These are phyloP conservation scores for Allomyces javanicus DNA, from an alignment of 192 early-diverging fungal genomes.

Conservation along the genomic window DNA sequence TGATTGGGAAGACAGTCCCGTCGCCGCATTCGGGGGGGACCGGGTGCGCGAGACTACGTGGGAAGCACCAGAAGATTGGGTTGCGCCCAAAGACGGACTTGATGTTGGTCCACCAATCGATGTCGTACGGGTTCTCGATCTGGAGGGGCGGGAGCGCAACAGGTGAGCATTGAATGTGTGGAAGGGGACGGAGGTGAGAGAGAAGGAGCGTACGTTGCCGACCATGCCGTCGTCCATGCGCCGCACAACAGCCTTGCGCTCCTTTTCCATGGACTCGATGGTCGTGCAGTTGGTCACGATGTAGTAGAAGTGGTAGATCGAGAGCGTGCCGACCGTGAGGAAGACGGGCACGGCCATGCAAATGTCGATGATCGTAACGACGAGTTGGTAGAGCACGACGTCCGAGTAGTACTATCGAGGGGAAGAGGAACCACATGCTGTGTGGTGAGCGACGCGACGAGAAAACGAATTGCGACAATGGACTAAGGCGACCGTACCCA, in stretches of 20 bases:
- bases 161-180: not conserved
- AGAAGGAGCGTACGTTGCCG: constrained; percentile 12
- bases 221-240: constrained; percentile 29
- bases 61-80: constrained; percentile 38
- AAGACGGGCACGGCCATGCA: constrained; percentile 46
- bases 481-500: no score
- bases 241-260: constrained; percentile 40
- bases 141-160: constrained; percentile 4
- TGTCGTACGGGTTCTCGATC: constrained; percentile 57
- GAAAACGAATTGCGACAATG: no score
- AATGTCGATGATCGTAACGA: constrained; percentile 55
- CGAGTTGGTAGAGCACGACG: constrained; percentile 11
- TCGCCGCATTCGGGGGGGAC: no score
- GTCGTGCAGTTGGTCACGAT: constrained; percentile 52
- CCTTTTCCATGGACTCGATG: constrained; percentile 64
- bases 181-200: no score
- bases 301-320: constrained; percentile 52
- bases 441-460: no score
- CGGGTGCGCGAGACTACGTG: no score
- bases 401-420: not conserved
- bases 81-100: constrained; percentile 48
- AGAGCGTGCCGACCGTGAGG: constrained; percentile 45
- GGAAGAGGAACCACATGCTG: no score
- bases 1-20: no score
- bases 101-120: constrained; percentile 55